Evolutionary conservation across 1,139 yeast genomes (phyloP).

Genomic region (Taphrina wiesneri): DNA sequence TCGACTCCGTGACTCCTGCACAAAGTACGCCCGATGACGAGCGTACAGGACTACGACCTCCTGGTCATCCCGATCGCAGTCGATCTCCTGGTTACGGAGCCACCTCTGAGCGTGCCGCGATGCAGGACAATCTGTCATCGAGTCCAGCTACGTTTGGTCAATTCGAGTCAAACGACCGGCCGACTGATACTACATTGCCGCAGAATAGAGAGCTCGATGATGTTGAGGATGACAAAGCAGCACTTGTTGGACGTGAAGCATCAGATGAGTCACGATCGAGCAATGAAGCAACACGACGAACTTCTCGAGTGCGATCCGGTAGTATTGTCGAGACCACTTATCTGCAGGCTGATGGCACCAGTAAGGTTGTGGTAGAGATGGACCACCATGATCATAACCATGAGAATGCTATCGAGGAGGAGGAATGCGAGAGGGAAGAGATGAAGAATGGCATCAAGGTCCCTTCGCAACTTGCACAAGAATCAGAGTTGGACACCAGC

Average conservation of each 20-base stretch:
- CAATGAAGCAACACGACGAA: background rate
- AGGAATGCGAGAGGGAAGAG: conserved; percentile 1
- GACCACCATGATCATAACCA: conserved; percentile 16
- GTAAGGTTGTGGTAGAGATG: conserved; percentile 29
- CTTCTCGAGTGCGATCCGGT: conserved; percentile 27
- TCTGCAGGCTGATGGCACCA: conserved; percentile 25
- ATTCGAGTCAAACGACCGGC: background rate
- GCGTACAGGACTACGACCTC: conserved; percentile 25
- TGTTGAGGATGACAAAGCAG: background rate
- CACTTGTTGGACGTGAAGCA: background rate
- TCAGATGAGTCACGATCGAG: background rate
- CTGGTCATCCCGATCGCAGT: conserved; percentile 24
- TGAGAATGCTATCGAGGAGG: conserved; percentile 25
- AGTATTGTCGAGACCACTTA: conserved; percentile 29
- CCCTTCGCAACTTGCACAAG: background rate
- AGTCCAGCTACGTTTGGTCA: background rate
- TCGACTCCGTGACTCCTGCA: background rate
- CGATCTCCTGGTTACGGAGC: conserved; percentile 18
- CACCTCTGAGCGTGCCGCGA: conserved; percentile 17
- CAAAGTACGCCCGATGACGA: background rate
- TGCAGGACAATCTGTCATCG: conserved; percentile 29
- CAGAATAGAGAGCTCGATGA: background rate
- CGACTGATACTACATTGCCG: background rate
- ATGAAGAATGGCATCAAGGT: conserved; percentile 20
- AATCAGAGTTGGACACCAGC: conserved; percentile 3